Evolutionary conservation across 805 yeast genomes (phyloP).

Genomic region (Priceomyces haplophilus): DNA sequence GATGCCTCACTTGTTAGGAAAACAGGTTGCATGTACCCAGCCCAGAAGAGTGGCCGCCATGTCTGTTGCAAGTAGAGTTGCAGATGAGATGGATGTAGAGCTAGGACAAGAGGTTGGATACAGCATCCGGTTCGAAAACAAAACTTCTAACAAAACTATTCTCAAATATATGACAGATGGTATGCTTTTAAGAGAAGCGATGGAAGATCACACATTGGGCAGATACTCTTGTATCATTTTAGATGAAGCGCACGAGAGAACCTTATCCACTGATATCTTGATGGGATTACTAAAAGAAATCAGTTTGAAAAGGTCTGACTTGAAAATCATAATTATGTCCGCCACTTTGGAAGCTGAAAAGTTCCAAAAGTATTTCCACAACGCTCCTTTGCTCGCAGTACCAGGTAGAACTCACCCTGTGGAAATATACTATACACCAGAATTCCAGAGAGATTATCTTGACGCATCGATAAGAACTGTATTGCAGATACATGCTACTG

Average conservation of each 20-base stretch:
- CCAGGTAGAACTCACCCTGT: conserved; percentile 99
- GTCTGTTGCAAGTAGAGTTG: conserved; percentile 97
- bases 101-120: conserved; percentile 96
- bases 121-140: conserved; percentile 90
- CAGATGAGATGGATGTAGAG: conserved; percentile 93
- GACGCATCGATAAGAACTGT: conserved; percentile 96
- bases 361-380: conserved; percentile 83
- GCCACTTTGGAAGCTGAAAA: conserved; percentile 97
- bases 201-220: conserved; percentile 85
- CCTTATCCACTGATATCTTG: conserved; percentile 91
- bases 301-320: conserved; percentile 73
- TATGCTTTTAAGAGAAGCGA: conserved; percentile 94
- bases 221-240: conserved; percentile 86
- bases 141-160: conserved; percentile 73
- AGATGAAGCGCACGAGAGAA: conserved; percentile 98
- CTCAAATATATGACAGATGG: conserved; percentile 98
- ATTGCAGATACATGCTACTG: conserved; percentile 94
- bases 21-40: conserved; percentile 91
- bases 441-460: conserved; percentile 89
- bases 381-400: conserved; percentile 92
- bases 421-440: conserved; percentile 95
- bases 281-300: conserved; percentile 93
- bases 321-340: conserved; percentile 92
- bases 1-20: conserved; percentile 79
- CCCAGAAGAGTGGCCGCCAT: conserved; percentile 99